phyloP scores from a whole-genome alignment of 139 green algal genomes.

The Chlorella vulgaris region DNA sequence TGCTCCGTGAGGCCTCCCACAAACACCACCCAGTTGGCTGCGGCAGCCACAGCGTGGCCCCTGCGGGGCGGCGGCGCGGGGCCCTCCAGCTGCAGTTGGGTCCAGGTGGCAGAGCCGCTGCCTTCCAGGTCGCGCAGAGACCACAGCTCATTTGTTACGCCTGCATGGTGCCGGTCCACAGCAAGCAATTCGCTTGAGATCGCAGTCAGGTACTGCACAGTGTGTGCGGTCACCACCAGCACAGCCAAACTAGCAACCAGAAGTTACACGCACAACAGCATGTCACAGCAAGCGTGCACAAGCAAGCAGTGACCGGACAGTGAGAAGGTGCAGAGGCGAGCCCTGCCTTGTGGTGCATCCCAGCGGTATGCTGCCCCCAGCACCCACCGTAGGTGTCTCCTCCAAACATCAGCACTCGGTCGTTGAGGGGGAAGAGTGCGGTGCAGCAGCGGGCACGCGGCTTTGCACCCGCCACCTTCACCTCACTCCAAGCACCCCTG shows the following conservation, averaged over 20 bases:
- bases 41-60: slow-evolving; percentile 54
- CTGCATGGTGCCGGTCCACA: not conserved
- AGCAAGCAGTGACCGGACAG: no score
- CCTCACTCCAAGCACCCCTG: slow-evolving; percentile 61
- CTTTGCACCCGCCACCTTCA: slow-evolving; percentile 39
- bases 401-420: slow-evolving; percentile 71
- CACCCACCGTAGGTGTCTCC: slow-evolving; percentile 61
- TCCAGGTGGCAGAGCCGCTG: slow-evolving; percentile 48
- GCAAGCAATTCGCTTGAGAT: not conserved
- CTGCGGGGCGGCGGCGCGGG: slow-evolving; percentile 51
- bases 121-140: slow-evolving; percentile 47
- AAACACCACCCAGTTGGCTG: slow-evolving; percentile 24
- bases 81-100: slow-evolving; percentile 57
- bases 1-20: slow-evolving; percentile 39
- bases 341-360: no score
- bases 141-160: slow-evolving; percentile 68
- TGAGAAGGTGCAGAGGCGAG: no score
- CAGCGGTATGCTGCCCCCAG: no score
- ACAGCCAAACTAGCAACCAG: no score
- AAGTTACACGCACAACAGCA: no score
- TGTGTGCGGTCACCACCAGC: no score
- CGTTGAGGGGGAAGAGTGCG: slow-evolving; percentile 33
- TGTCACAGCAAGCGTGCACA: no score
- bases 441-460: slow-evolving; percentile 64
- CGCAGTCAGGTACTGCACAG: no score